Evolutionary conservation across 345 rosid genomes (phyloP), one percentile per base, ranked within the genome.

Genomic region (Syzygium oleosum): DNA sequence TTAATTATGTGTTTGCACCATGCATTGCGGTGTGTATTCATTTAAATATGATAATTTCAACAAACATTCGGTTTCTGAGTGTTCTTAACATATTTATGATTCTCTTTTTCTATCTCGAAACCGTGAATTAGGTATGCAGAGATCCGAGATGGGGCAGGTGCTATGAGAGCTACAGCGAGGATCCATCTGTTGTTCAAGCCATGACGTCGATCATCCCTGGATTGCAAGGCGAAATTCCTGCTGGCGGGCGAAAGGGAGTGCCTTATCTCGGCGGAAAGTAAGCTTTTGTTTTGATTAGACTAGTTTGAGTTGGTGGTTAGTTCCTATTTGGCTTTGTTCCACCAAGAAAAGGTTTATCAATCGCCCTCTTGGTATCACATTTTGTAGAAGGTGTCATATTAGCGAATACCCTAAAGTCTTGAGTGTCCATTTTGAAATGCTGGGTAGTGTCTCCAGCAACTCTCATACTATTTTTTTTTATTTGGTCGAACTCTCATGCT

Each of bases 151-250:
- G 95, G 95, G 95, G 95, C 2, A 84, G 94, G 54, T 93, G 95
- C 85, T 94, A 91, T 55, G 98, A 96, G 89, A 96, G 98, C 89
- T 95, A 93, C 77, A 94, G 98, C 88, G 98, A 96, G 90, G 95
- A 95, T 86, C 98, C 93, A 16, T 80, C 46, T 38, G 51, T 94
- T 14, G 98, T 95, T 29, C 87, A 89, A 84, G 84, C 78, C 79
- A 94, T 96, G 98, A 94, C 97, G 12, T 93, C 92, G 23, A 90
- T 93, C 85, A 92, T 96, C 55, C 68, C 90, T 3, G 98, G 98
- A 19, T 73, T 96, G 90, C 98, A 96, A 90, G 98, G 98, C 19
- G 95, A 92, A 31, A 43, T 92, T 84, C 94, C 96, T 5, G 21
- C 87, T 1, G 84, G 83, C 59, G 53, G 86, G 5, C 87, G 31